Evolutionary conservation across 352 stramenopile genomes (phyloP).

Genomic region (Phytophthora hybrid): DNA sequence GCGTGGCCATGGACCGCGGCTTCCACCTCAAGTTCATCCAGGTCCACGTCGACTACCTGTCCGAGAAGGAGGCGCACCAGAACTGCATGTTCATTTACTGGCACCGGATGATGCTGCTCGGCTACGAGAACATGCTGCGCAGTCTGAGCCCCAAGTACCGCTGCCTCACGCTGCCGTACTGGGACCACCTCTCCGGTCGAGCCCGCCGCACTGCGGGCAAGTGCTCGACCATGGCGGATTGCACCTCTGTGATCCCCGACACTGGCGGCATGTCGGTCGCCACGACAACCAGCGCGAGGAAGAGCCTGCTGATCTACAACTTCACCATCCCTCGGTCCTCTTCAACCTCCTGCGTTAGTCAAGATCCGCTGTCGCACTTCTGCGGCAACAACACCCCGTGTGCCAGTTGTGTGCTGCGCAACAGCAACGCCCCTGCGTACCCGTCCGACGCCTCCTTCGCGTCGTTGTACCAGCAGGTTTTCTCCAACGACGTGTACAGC

Average conservation of each 20-base stretch:
- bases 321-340: constrained; percentile 36
- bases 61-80: constrained; percentile 57
- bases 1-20: constrained; percentile 49
- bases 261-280: constrained; percentile 38
- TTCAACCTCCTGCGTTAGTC: constrained; percentile 36
- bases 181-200: constrained; percentile 56
- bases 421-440: constrained; percentile 28
- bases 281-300: constrained; percentile 1
- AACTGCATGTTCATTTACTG: constrained; percentile 82
- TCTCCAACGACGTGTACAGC: constrained; percentile 32
- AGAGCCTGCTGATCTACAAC: constrained; percentile 27
- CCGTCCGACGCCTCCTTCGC: constrained; percentile 45
- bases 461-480: constrained; percentile 61
- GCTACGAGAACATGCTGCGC: constrained; percentile 81
- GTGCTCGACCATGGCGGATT: constrained; percentile 49
- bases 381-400: constrained; percentile 50
- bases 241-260: constrained; percentile 46
- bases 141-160: constrained; percentile 45
- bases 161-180: constrained; percentile 74
- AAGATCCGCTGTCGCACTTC: constrained; percentile 51
- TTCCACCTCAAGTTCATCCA: constrained; percentile 66
- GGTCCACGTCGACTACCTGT: constrained; percentile 58
- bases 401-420: constrained; percentile 47
- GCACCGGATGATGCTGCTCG: constrained; percentile 70
- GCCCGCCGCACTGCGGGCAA: constrained; percentile 19